Evolutionary conservation across 208 protist genomes (phyloP), one percentile per base, ranked within the genome.

Genomic region (Zelonia costaricensis): DNA sequence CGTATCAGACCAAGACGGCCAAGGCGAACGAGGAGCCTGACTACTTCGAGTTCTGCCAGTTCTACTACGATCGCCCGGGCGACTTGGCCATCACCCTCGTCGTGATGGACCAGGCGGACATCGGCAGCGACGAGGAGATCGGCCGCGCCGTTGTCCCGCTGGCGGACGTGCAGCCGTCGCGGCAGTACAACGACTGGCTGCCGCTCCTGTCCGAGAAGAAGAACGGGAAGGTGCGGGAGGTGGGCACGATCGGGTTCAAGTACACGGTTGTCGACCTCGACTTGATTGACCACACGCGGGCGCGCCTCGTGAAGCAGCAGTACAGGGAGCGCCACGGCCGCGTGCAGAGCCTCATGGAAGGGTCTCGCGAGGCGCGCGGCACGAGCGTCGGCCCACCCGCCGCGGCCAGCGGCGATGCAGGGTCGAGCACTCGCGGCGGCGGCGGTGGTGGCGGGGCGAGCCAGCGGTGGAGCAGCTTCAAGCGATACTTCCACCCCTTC

Each of bases 11-110:
- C 8, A 86, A 76, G 54, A 68, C 71, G 30, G 82, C 89, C 40
- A 82, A 78, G 68, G 67, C 84, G 42, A 83, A 45, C 52, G 74
- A 62, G 23, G 84, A 92, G 72, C 82, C 86, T 1, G 86, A 95
- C 61, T 95, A 82, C 61, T 93, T 91, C 62, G 82, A 95, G 56
- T 91, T 78, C 49, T 88, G 79, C 64, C 80, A 92, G 66, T 95
- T 95, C 59, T 74, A 67, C 62, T 75, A 82, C 31, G 84, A 91
- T 65, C 68, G 66, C 16, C 62, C 69, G 0, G 48, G 52, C 4
- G 80, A 90, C 47, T 65, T 69, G 55, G 35, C 49, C 2, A 75
- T 95, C 22, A 75, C 67, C 3, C 45, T 95, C 16, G 57, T 92
- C 42, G 84, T 95, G n/a, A 92, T 95, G 85, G 85, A 95, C 47